phyloP scores from a whole-genome alignment of 768 basidiomycete genomes.

The Albatrellus ellisii region DNA sequence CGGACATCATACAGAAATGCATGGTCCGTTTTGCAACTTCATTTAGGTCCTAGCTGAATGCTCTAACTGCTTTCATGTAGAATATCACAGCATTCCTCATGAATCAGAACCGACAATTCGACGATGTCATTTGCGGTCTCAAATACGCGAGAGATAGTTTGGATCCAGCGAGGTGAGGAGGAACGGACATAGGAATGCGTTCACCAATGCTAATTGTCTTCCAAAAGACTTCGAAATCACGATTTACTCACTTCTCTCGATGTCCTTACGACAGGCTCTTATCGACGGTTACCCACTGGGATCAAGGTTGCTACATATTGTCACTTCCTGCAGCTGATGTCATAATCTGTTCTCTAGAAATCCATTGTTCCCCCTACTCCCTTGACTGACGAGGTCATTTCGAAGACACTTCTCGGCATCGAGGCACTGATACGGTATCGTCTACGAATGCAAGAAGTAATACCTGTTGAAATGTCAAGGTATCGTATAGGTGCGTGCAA shows the following conservation, averaged over 20 bases:
- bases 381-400: conserved; percentile 52
- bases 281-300: conserved; percentile 64
- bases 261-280: conserved; percentile 78
- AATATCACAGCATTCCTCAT: conserved; percentile 82
- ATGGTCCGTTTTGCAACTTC: conserved; percentile 37
- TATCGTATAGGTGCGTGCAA: conserved; percentile 45
- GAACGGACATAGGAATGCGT: not conserved
- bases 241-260: conserved; percentile 87
- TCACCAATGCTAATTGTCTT: not conserved
- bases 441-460: conserved; percentile 61
- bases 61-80: conserved; percentile 25
- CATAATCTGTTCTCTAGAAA: conserved; percentile 35
- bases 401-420: conserved; percentile 53
- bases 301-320: conserved; percentile 46
- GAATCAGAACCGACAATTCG: conserved; percentile 78
- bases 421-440: conserved; percentile 72
- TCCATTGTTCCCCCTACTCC: conserved; percentile 49
- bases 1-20: conserved; percentile 73
- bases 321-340: not conserved
- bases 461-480: conserved; percentile 71
- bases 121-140: conserved; percentile 48
- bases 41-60: not conserved
- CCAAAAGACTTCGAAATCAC: conserved; percentile 72
- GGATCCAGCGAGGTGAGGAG: conserved; percentile 60
- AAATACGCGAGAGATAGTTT: conserved; percentile 55